phyloP scores from a whole-genome alignment of 202 grass and related monocot genomes.

The Saccharum hybrid region DNA sequence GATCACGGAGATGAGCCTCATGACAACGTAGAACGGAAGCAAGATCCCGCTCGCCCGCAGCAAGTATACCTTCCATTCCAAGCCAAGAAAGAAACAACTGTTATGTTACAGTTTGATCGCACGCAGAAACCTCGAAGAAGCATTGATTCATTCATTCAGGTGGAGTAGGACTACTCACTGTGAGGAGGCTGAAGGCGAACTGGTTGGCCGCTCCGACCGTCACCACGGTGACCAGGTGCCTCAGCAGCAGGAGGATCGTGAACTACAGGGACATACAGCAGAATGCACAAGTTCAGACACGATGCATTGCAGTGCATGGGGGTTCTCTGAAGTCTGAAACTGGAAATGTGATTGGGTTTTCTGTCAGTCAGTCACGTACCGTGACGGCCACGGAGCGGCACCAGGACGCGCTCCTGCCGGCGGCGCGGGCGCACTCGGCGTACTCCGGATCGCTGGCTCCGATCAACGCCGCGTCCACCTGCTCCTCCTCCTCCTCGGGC shows the following conservation, averaged over 20 bases:
- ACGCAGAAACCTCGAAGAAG: no score
- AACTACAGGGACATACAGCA: no score
- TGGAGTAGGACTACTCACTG: no score
- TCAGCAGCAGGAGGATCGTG: no score
- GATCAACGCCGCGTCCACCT: not conserved
- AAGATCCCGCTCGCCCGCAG: no score
- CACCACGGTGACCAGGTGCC: conserved; percentile 37
- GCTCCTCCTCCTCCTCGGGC: not conserved
- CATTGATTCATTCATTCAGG: no score
- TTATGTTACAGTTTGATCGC: not conserved
- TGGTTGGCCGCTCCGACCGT: no score
- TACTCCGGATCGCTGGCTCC: conserved; percentile 43
- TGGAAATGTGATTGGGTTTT: conserved; percentile 8
- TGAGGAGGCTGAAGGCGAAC: no score
- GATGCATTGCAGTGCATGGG: no score
- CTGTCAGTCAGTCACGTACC: conserved; percentile 42
- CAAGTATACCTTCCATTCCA: no score
- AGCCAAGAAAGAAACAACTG: not conserved
- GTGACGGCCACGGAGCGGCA: conserved; percentile 61
- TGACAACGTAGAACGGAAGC: no score
- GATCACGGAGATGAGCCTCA: conserved; percentile 57
- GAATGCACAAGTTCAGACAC: no score
- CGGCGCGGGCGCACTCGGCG: conserved; percentile 57
- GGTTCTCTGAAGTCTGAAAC: not conserved
- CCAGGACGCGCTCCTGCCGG: conserved; percentile 54